A percentile compares a stretch with the other conserved stretches of the same genome.
These are phyloP conservation scores for Cokeromyces recurvatus DNA, from an alignment of 371 early-diverging fungal genomes.

Conservation along the genomic window DNA sequence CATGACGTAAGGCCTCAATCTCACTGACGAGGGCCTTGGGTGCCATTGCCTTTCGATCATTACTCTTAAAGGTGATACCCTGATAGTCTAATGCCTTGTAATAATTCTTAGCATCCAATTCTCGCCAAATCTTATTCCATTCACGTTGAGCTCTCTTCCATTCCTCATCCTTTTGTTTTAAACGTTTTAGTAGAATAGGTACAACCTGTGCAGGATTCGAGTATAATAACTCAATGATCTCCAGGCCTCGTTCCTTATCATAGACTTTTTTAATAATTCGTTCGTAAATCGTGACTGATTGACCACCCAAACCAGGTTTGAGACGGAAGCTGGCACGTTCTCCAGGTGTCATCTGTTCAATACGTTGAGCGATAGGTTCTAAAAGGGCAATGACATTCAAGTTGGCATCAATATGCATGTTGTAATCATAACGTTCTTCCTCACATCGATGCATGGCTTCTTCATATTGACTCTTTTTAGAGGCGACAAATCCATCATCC, in stretches of 20 bases:
- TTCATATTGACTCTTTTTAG: conserved; percentile 93
- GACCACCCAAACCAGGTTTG: conserved; percentile 79
- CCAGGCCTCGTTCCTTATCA: conserved; percentile 84
- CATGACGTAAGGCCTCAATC: conserved; percentile 64
- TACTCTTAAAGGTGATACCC: conserved; percentile 81
- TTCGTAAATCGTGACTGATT: conserved; percentile 82
- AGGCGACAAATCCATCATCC: conserved; percentile 89
- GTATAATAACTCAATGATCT: conserved; percentile 93
- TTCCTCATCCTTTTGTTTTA: conserved; percentile 96
- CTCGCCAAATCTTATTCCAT: conserved; percentile 96
- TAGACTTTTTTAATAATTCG: conserved; percentile 90
- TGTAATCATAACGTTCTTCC: conserved; percentile 95
- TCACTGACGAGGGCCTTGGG: conserved; percentile 81
- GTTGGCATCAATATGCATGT: conserved; percentile 93
- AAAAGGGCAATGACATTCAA: conserved; percentile 82
- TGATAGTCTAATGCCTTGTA: conserved; percentile 96
- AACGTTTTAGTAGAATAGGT: conserved; percentile 91
- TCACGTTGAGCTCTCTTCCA: conserved; percentile 83
- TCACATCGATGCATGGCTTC: conserved; percentile 96
- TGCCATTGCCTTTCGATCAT: conserved; percentile 82
- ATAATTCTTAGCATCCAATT: conserved; percentile 90
- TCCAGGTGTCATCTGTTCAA: conserved; percentile 74
- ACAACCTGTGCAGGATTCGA: conserved; percentile 87
- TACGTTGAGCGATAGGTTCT: conserved; percentile 73
- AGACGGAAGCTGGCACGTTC: conserved; percentile 68